Evolutionary conservation across 2,329 filamentous ascomycete species (phyloP), one percentile per base, ranked within the genome.

Genomic region (Rutstroemia sp.): DNA sequence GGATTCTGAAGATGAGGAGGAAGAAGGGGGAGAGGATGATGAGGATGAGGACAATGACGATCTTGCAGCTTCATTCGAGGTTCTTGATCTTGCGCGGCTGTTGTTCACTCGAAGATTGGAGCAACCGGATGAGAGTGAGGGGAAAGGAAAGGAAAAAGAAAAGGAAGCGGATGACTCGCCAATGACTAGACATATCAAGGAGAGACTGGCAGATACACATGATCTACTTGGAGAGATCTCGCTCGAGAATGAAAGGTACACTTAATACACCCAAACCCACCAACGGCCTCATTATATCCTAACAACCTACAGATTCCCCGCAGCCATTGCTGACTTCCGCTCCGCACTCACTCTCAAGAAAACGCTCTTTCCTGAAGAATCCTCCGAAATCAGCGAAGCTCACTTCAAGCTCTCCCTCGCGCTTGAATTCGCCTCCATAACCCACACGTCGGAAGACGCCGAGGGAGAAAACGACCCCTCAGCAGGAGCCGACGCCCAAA

Each of bases 371-470:
- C 80, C 89, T 0, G 79, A 86, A 50, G 90, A 95, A 60, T 90
- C 89, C 14, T 88, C 91, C 65, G 80, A 95, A 52, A 81, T 97
- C 56, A 92, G 94, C 44, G 94, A 99, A 75, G 92, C 90, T 16
- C 91, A 99, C 75, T 99, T 88, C 77, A 97, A 96, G 74, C 85
- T 99, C 25, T 96, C 92, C 0, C 81, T 99, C 16, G 94, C 94
- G 0, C 80, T 99, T 27, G 94, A 99, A 69, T 97, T 97, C 65
- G 90, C 90, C 4, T 94, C 90, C 0, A 83, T 94, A 47, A 88
- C 85, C 5, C 79, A 77, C 18, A 77, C 81, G 1, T 73, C 77
- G 12, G 80, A 80, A 16, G 78, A 80, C 46, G 73, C 77, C 53
- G 74, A 76, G 3, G 61, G 60, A 58, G 72, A 55, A 52, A 65